phyloP scores from a whole-genome alignment of 2,329 filamentous ascomycete species.

The Diaporthe caulivora region DNA sequence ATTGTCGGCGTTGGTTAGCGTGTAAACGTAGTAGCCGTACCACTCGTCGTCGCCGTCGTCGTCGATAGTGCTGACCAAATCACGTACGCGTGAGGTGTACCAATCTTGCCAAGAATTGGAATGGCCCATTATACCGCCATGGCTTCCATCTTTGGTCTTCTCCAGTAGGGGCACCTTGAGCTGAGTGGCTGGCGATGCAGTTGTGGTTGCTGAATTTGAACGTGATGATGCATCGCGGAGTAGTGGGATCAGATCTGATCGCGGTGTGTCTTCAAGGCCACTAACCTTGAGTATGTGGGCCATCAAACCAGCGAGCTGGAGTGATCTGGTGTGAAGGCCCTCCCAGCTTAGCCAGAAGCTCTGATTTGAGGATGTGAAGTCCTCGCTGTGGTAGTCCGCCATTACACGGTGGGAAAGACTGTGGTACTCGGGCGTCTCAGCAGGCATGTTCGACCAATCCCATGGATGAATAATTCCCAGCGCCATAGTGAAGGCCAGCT shows the following conservation, averaged over 20 bases:
- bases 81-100: constrained; percentile 36
- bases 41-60: constrained; percentile 35
- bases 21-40: constrained; percentile 41
- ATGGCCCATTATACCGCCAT: constrained; percentile 21
- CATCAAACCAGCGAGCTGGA: constrained; percentile 39
- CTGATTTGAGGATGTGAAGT: constrained; percentile 37
- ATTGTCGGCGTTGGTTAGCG: constrained; percentile 32
- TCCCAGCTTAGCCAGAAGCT: constrained; percentile 40
- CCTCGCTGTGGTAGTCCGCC: constrained; percentile 35
- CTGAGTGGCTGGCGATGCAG: not conserved
- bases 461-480: constrained; percentile 35
- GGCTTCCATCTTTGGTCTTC: constrained; percentile 10
- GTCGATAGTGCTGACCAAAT: constrained; percentile 38
- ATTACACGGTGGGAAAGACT: constrained; percentile 34
- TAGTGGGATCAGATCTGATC: constrained; percentile 38
- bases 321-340: constrained; percentile 38
- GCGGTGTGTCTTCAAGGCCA: constrained; percentile 37
- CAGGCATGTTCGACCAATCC: constrained; percentile 28
- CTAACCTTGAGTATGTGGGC: constrained; percentile 35
- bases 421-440: constrained; percentile 30
- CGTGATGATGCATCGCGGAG: constrained; percentile 8
- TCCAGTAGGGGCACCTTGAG: constrained; percentile 35
- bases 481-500: constrained; percentile 37
- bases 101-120: constrained; percentile 38
- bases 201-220: not conserved